Evolutionary conservation across 345 rosid genomes (phyloP).

Genomic region (Acer campestre): DNA sequence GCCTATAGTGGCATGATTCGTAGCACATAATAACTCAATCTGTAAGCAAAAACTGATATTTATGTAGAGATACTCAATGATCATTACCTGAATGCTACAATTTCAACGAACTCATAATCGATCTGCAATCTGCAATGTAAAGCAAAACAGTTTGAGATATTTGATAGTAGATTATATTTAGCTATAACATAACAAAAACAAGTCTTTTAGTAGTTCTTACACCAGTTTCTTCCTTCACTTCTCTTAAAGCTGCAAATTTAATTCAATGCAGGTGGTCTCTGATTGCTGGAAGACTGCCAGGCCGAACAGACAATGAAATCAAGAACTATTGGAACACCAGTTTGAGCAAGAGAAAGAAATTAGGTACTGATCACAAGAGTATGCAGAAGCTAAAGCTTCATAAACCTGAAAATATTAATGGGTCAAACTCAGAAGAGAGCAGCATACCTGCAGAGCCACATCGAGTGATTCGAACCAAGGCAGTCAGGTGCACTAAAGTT

Average conservation of each 20-base stretch:
- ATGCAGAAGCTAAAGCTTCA: neutral
- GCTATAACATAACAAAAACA: no score
- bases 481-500: conserved; percentile 23
- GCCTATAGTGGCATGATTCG: no score
- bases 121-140: no score
- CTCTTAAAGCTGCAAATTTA: neutral
- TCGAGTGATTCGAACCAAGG: conserved; percentile 25
- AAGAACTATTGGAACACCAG: conserved; percentile 49
- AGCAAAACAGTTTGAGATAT: no score
- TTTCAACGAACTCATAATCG: no score
- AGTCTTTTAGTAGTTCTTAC: no score
- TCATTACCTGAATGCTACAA: no score
- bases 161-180: no score
- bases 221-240: no score
- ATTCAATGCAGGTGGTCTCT: conserved; percentile 39
- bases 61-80: no score
- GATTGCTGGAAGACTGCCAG: conserved; percentile 41
- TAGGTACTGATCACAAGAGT: neutral
- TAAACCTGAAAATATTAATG: neutral
- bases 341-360: conserved; percentile 31
- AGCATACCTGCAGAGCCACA: neutral
- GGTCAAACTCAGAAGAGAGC: neutral
- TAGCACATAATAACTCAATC: no score
- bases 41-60: no score
- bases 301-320: conserved; percentile 49